These are phyloP conservation scores for Rhizoclosmatium globosum DNA, from an alignment of 192 early-diverging fungal species.

Conservation along the genomic window DNA sequence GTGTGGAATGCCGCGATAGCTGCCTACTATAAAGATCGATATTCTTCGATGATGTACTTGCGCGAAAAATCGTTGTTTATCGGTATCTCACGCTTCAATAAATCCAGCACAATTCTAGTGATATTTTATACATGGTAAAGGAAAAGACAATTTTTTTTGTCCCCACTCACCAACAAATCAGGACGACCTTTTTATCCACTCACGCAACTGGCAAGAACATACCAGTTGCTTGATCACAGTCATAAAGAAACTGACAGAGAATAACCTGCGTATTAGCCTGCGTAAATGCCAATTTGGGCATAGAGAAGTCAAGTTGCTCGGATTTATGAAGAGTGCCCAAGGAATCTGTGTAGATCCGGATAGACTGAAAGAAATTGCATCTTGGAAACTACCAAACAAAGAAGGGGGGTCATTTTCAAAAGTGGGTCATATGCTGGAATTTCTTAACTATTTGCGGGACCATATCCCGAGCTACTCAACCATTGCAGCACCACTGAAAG, in stretches of 20 bases:
- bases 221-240: neutral
- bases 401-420: neutral
- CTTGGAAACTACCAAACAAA: neutral
- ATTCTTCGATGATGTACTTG: too few relatives aligned
- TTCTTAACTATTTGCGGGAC: conserved; percentile 4
- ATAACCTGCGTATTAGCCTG: conserved; percentile 5
- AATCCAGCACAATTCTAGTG: too few relatives aligned
- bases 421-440: conserved; percentile 5
- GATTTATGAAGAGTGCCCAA: conserved; percentile 15
- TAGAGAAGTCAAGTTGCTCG: conserved; percentile 1
- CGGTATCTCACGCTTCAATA: too few relatives aligned
- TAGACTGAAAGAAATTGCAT: neutral
- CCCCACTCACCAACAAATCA: too few relatives aligned
- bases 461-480: neutral
- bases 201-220: neutral
- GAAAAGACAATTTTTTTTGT: too few relatives aligned
- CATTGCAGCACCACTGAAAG: neutral
- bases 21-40: too few relatives aligned
- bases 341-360: neutral
- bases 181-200: conserved; percentile 15
- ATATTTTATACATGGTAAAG: conserved; percentile 1
- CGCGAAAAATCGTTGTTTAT: too few relatives aligned
- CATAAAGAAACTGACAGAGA: neutral
- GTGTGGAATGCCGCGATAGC: too few relatives aligned
- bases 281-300: neutral